A percentile compares a stretch with the other conserved stretches of the same genome.
phyloP scores from a whole-genome alignment of 2,329 filamentous ascomycete species.

The Escovopsis sp. region DNA sequence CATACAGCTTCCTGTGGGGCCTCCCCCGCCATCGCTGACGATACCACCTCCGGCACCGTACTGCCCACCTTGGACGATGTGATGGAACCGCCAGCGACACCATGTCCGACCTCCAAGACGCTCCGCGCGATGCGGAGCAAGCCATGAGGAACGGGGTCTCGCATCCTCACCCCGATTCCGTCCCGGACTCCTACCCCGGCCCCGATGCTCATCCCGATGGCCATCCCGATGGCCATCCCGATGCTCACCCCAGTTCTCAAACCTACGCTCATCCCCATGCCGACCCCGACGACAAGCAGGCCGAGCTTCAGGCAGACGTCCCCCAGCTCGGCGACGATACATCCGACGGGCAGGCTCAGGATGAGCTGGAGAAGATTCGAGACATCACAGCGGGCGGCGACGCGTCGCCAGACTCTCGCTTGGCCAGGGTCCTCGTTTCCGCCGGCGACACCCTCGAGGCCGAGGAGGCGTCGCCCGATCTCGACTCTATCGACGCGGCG shows the following conservation, averaged over 20 bases:
- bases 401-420: too few relatives aligned
- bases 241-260: too few relatives aligned
- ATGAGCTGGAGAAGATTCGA: not conserved
- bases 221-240: too few relatives aligned
- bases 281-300: not conserved
- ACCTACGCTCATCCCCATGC: too few relatives aligned
- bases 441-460: slow-evolving; percentile 33
- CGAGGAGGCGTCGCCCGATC: slow-evolving; percentile 37
- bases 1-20: too few relatives aligned
- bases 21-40: not conserved
- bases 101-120: slow-evolving; percentile 35
- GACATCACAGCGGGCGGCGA: not conserved
- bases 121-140: slow-evolving; percentile 23
- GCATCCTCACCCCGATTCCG: slow-evolving; percentile 3
- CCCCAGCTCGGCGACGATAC: slow-evolving; percentile 7
- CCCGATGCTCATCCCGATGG: too few relatives aligned
- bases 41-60: too few relatives aligned
- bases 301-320: slow-evolving; percentile 7
- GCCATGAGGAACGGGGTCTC: slow-evolving; percentile 28
- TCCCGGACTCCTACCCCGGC: too few relatives aligned
- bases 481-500: slow-evolving; percentile 28
- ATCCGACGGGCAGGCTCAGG: slow-evolving; percentile 7
- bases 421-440: slow-evolving; percentile 21
- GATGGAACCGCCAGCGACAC: slow-evolving; percentile 23
- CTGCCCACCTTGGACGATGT: slow-evolving; percentile 15